phyloP scores from a whole-genome alignment of 2,329 filamentous ascomycete species.

The Verruconis gallopava region DNA sequence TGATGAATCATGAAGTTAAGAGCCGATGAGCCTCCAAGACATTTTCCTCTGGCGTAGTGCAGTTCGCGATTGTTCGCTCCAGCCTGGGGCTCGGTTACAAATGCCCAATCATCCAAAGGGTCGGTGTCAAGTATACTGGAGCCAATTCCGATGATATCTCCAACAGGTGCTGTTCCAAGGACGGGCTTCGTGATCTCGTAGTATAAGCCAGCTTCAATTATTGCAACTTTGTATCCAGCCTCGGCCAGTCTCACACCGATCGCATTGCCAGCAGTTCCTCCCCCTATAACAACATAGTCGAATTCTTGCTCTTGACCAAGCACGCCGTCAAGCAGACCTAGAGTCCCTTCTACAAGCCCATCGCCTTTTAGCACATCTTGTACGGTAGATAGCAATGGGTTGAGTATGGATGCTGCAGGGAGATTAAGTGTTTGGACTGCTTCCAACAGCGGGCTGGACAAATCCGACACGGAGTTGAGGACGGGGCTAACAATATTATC shows the following conservation, averaged over 20 bases:
- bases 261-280: slow-evolving; percentile 3
- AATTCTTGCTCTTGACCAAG: background rate
- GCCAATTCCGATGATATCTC: slow-evolving; percentile 15
- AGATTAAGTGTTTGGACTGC: background rate
- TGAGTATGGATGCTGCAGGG: background rate
- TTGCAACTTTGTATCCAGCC: background rate
- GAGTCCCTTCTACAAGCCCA: background rate
- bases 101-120: slow-evolving; percentile 19
- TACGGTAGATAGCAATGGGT: background rate
- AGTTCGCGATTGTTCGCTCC: slow-evolving; percentile 9
- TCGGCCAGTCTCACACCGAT: slow-evolving; percentile 2
- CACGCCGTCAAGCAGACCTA: background rate
- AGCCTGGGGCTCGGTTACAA: slow-evolving; percentile 18
- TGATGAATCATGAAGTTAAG: slow-evolving; percentile 7
- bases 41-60: slow-evolving; percentile 19
- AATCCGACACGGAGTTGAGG: background rate
- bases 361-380: background rate
- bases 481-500: background rate
- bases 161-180: slow-evolving; percentile 14
- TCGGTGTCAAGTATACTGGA: slow-evolving; percentile 14
- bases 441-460: background rate
- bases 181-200: slow-evolving; percentile 21
- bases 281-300: slow-evolving; percentile 4
- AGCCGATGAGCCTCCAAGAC: slow-evolving; percentile 15
- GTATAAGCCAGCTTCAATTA: slow-evolving; percentile 13